phyloP scores from a whole-genome alignment of 768 basidiomycete genomes.

The Myochromella boudieri region DNA sequence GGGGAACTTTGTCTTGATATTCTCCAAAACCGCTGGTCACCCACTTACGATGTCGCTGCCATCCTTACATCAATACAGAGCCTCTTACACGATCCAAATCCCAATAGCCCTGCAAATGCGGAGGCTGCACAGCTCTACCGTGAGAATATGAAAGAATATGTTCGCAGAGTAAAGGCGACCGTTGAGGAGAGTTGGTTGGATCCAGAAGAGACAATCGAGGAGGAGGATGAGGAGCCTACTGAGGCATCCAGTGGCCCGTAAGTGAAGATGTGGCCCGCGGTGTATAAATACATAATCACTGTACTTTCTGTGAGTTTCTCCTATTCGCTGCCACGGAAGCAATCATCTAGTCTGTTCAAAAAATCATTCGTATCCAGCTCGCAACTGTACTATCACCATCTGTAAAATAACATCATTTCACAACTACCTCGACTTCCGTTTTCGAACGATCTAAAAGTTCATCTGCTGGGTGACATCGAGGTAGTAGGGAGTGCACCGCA shows the following conservation, averaged over 20 bases:
- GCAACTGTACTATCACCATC: no score
- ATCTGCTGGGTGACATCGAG: no score
- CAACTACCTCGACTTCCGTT: no score
- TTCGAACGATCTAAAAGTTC: no score
- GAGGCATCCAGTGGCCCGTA: not conserved
- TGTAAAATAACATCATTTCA: no score
- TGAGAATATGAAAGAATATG: constrained; percentile 99
- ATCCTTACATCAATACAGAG: constrained; percentile 97
- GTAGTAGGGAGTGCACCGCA: no score
- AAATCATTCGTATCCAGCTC: no score
- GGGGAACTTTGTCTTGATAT: constrained; percentile 99
- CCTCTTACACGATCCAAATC: constrained; percentile 96
- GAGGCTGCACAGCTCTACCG: constrained; percentile 96
- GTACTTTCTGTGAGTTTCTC: no score
- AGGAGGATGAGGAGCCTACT: constrained; percentile 28
- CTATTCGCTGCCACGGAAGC: no score
- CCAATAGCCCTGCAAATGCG: constrained; percentile 96
- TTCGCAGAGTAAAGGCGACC: constrained; percentile 86
- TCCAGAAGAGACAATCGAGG: constrained; percentile 62
- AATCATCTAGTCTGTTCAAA: no score
- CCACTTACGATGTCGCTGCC: constrained; percentile 98
- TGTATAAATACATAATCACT: no score
- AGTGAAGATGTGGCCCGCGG: no score
- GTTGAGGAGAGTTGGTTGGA: constrained; percentile 97
- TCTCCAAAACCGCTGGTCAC: constrained; percentile 97